Conservation (phyloP, 768 basidiomycete species). For the Rickenella mellea region DNA sequence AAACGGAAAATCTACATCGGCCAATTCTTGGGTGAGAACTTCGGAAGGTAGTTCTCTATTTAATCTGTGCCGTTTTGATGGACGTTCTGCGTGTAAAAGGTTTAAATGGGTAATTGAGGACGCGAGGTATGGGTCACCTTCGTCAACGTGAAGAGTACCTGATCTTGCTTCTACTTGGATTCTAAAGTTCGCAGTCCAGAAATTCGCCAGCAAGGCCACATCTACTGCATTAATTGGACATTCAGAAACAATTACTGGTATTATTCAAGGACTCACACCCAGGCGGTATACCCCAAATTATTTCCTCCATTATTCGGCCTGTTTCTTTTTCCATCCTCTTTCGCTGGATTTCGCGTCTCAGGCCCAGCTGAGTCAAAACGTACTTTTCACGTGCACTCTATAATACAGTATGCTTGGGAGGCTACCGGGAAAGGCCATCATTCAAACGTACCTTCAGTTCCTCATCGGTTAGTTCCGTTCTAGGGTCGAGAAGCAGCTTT, state of each 20-base stretch:
- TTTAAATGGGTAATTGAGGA: too few relatives aligned
- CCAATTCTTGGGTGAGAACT: too few relatives aligned
- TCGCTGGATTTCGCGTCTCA: conserved; percentile 39
- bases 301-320: conserved; percentile 43
- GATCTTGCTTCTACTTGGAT: conserved; percentile 59
- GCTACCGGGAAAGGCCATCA: background rate
- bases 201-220: conserved; percentile 55
- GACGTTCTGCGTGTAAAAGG: background rate
- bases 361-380: conserved; percentile 44
- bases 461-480: conserved; percentile 76
- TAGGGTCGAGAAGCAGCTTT: conserved; percentile 53
- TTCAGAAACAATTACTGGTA: background rate
- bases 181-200: conserved; percentile 69
- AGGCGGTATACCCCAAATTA: conserved; percentile 58
- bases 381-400: conserved; percentile 62
- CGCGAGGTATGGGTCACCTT: background rate
- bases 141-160: conserved; percentile 30
- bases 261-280: conserved; percentile 37
- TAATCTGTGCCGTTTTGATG: background rate
- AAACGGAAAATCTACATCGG: too few relatives aligned
- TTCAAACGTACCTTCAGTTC: conserved; percentile 53
- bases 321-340: conserved; percentile 51
- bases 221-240: conserved; percentile 34
- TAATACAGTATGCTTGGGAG: conserved; percentile 1
- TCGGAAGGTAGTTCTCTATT: too few relatives aligned